These are phyloP conservation scores for Trifolium pratense DNA, from an alignment of 306 rosid species.

Conservation along the genomic window DNA sequence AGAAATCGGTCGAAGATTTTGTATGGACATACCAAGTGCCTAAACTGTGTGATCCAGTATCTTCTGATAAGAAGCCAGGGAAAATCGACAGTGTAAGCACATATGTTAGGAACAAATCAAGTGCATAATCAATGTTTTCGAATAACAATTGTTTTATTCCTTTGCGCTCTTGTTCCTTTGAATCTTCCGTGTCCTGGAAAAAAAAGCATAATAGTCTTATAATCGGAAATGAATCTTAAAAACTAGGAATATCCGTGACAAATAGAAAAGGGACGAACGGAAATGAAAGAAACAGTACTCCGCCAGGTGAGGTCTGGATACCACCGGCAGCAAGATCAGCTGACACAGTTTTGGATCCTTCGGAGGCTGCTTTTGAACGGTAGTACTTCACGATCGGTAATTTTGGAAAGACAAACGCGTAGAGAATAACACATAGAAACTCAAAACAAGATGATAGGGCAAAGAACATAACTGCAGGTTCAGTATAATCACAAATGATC, in stretches of 20 bases:
- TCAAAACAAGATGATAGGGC: constrained; percentile 68
- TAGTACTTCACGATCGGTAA: constrained; percentile 76
- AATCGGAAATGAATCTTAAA: not conserved
- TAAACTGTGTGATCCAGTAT: constrained; percentile 78
- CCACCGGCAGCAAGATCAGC: constrained; percentile 91
- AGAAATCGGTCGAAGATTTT: not conserved
- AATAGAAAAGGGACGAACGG: not conserved
- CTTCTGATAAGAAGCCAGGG: constrained; percentile 95
- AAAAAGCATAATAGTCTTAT: constrained; percentile 7
- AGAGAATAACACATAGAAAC: constrained; percentile 71
- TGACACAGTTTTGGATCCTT: constrained; percentile 85
- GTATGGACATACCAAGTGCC: constrained; percentile 68
- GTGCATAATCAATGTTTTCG: constrained; percentile 79
- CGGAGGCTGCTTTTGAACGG: constrained; percentile 85
- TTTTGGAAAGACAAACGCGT: constrained; percentile 73
- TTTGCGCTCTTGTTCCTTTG: constrained; percentile 50
- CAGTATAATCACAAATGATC: constrained; percentile 31
- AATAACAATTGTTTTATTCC: constrained; percentile 62
- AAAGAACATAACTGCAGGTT: constrained; percentile 78
- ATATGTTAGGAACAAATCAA: constrained; percentile 68
- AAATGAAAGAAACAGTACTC: constrained; percentile 39
- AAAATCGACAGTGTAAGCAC: constrained; percentile 72
- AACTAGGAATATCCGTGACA: not conserved
- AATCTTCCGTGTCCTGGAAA: constrained; percentile 57
- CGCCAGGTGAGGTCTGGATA: constrained; percentile 48